Conservation (phyloP, 805 yeast genomes). For the Candida pseudofarinosa region DNA sequence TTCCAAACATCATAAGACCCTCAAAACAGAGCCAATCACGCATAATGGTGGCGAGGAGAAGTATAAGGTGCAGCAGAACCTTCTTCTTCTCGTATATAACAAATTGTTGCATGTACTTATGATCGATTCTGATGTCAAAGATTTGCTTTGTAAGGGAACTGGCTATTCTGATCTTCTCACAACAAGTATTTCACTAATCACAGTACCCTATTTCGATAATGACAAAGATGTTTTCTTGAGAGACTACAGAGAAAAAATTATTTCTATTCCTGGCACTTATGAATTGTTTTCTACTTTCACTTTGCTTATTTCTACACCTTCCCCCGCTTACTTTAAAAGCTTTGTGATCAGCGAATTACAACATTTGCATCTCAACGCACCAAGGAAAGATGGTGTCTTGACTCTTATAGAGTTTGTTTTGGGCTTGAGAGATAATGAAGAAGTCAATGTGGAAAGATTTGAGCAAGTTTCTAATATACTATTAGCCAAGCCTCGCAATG, state of each 20-base stretch:
- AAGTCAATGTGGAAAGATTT: constrained; percentile 60
- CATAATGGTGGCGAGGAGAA: constrained; percentile 11
- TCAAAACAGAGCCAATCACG: constrained; percentile 17
- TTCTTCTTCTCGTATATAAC: constrained; percentile 25
- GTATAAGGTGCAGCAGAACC: constrained; percentile 12
- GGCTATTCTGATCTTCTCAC: constrained; percentile 61
- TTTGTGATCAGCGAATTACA: constrained; percentile 51
- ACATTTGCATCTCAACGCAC: constrained; percentile 49
- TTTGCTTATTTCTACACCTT: constrained; percentile 47
- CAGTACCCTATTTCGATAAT: constrained; percentile 26
- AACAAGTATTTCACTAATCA: constrained; percentile 41
- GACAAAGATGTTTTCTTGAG: constrained; percentile 8
- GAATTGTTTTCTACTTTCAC: constrained; percentile 61
- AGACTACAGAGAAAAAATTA: constrained; percentile 27
- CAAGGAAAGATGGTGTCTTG: constrained; percentile 59
- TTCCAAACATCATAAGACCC: constrained; percentile 22
- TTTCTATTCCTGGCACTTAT: constrained; percentile 56
- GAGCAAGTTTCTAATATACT: constrained; percentile 65
- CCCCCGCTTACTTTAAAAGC: constrained; percentile 43
- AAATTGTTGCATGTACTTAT: constrained; percentile 32
- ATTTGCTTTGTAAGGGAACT: constrained; percentile 57
- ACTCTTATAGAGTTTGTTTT: constrained; percentile 71
- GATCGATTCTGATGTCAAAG: constrained; percentile 46
- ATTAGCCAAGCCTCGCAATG: constrained; percentile 53
- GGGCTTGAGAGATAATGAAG: constrained; percentile 73